Conservation (phyloP, 1,284 basidiomycete species). For the Cryptococcus sp. region DNA sequence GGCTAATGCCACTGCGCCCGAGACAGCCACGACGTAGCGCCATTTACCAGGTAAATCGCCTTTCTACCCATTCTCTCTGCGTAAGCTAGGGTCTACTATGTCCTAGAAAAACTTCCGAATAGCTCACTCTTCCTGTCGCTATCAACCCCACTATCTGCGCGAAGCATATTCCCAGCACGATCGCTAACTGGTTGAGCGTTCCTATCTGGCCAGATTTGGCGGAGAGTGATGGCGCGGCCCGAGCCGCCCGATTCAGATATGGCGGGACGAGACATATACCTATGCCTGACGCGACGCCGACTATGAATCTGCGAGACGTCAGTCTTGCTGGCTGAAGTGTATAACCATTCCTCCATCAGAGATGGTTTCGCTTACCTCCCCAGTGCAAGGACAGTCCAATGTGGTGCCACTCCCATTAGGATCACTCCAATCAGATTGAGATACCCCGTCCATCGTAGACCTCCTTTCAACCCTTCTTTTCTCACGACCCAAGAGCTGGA, state of each 20-base stretch:
- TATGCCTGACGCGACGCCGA: constrained; percentile 77
- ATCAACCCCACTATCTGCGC: constrained; percentile 61
- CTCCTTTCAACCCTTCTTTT: constrained; percentile 58
- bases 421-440: constrained; percentile 64
- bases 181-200: constrained; percentile 82
- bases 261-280: constrained; percentile 84
- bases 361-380: constrained; percentile 61
- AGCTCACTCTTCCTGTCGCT: constrained; percentile 45
- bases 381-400: constrained; percentile 61
- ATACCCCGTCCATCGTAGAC: constrained; percentile 58
- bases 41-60: constrained; percentile 57
- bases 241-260: constrained; percentile 79
- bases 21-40: constrained; percentile 72
- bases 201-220: constrained; percentile 56
- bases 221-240: constrained; percentile 51
- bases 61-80: constrained; percentile 20
- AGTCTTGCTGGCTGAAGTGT: too few relatives aligned
- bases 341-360: background rate
- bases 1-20: constrained; percentile 60
- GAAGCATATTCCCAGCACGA: constrained; percentile 78
- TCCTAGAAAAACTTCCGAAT: constrained; percentile 65
- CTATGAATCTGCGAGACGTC: constrained; percentile 71
- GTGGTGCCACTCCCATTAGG: constrained; percentile 66
- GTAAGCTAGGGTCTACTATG: constrained; percentile 24
- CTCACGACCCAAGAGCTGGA: constrained; percentile 70